These are phyloP conservation scores for Starmerella geochares DNA, from an alignment of 805 yeast species.

Conservation along the genomic window DNA sequence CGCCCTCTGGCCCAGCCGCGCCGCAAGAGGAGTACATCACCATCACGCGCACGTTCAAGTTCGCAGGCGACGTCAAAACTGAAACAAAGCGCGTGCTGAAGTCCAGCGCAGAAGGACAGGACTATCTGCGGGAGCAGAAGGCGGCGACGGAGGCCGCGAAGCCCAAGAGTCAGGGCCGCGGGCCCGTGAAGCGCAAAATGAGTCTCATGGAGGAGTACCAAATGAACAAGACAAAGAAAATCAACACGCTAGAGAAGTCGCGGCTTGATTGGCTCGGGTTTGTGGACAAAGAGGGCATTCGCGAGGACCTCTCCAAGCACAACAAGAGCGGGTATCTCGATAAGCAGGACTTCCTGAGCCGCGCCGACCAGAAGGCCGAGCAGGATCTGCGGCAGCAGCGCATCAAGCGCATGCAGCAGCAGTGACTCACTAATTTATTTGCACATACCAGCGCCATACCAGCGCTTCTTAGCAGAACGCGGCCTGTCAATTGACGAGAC, in stretches of 20 bases:
- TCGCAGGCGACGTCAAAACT: conserved; percentile 74
- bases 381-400: conserved; percentile 31
- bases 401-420: conserved; percentile 14
- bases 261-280: conserved; percentile 90
- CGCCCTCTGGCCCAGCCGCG: background rate
- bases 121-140: conserved; percentile 45
- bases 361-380: conserved; percentile 57
- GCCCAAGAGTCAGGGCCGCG: conserved; percentile 20
- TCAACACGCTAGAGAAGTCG: conserved; percentile 87
- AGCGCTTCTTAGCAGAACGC: too few species aligned
- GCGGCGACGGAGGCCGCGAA: conserved; percentile 11
- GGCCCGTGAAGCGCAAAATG: conserved; percentile 53
- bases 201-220: conserved; percentile 65
- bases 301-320: conserved; percentile 67
- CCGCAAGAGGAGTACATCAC: conserved; percentile 44
- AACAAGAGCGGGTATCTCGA: conserved; percentile 88
- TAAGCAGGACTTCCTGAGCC: conserved; percentile 74
- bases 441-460: too few species aligned
- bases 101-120: conserved; percentile 78
- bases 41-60: conserved; percentile 68
- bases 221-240: conserved; percentile 59
- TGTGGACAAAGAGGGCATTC: conserved; percentile 75
- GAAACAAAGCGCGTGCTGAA: conserved; percentile 71
- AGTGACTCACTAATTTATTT: background rate
- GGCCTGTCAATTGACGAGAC: too few species aligned